These are phyloP conservation scores for Vachellia collinsii DNA, from an alignment of 306 rosid species.

Conservation along the genomic window DNA sequence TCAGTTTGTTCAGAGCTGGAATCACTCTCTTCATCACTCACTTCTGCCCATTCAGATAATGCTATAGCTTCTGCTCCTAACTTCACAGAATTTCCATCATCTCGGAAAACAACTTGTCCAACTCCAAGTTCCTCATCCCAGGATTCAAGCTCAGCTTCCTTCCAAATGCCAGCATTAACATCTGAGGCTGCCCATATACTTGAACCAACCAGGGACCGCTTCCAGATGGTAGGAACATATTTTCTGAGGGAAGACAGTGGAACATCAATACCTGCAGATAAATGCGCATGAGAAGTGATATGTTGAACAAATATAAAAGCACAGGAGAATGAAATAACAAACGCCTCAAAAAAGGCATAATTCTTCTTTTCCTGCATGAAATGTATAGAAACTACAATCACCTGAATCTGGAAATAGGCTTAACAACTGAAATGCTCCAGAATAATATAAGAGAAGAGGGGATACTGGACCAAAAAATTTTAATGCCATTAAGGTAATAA, in stretches of 20 bases:
- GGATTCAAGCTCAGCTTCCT: slow-evolving; percentile 87
- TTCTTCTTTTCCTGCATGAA: not conserved
- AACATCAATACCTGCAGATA: slow-evolving; percentile 72
- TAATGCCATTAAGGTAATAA: not conserved
- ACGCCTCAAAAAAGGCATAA: not conserved
- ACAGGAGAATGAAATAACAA: not conserved
- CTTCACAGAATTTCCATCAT: slow-evolving; percentile 74
- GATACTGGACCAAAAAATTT: slow-evolving; percentile 1
- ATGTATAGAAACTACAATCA: not conserved
- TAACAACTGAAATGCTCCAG: slow-evolving; percentile 4
- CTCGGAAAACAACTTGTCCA: slow-evolving; percentile 85
- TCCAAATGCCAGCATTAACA: slow-evolving; percentile 69
- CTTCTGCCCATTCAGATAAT: slow-evolving; percentile 70
- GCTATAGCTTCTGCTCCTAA: slow-evolving; percentile 66
- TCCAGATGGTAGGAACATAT: slow-evolving; percentile 75
- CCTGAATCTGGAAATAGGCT: slow-evolving; percentile 8
- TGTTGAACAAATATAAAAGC: slow-evolving; percentile 6
- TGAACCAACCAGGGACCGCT: slow-evolving; percentile 74
- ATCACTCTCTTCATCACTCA: slow-evolving; percentile 59
- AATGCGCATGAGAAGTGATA: slow-evolving; percentile 25
- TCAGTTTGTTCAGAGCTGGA: slow-evolving; percentile 63
- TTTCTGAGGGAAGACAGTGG: slow-evolving; percentile 70
- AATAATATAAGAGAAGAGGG: not conserved
- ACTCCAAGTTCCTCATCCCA: slow-evolving; percentile 70
- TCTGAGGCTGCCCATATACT: slow-evolving; percentile 78